phyloP scores from a whole-genome alignment of 176 grass and related monocot genomes.

The Rhynchospora tenuis region DNA sequence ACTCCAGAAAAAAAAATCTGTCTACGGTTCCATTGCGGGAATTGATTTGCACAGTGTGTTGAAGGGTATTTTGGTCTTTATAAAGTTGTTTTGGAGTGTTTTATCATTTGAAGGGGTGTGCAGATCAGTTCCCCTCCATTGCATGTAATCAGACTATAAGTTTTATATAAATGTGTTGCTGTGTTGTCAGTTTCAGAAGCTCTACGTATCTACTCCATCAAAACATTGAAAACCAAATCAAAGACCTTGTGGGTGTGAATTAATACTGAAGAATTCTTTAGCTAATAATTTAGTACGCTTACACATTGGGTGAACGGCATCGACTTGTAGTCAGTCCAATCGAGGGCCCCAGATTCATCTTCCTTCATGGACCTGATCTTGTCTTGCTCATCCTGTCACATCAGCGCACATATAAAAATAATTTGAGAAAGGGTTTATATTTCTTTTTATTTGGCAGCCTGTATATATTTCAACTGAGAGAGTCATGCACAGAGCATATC shows the following conservation, averaged over 20 bases:
- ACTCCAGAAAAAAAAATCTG: too few relatives aligned
- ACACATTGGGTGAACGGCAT: slow-evolving; percentile 99
- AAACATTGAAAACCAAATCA: background rate
- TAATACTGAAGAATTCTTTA: background rate
- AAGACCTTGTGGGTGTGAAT: background rate
- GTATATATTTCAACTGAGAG: background rate
- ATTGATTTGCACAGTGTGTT: too few relatives aligned
- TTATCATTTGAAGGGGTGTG: too few relatives aligned
- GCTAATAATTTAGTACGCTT: slow-evolving; percentile 16
- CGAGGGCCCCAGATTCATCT: slow-evolving; percentile 32
- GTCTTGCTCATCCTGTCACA: slow-evolving; percentile 79
- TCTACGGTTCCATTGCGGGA: too few relatives aligned
- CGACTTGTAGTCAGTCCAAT: slow-evolving; percentile 92
- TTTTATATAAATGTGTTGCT: too few relatives aligned
- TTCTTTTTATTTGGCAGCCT: background rate
- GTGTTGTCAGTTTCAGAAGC: too few relatives aligned
- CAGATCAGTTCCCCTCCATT: too few relatives aligned
- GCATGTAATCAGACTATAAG: too few relatives aligned
- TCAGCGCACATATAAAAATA: slow-evolving; percentile 7
- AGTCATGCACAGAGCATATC: background rate
- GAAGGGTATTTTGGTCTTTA: too few relatives aligned
- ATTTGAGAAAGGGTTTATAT: background rate
- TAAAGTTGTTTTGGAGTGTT: too few relatives aligned
- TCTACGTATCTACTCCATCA: too few relatives aligned
- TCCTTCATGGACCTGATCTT: slow-evolving; percentile 52